Percentiles rank a stretch among this genome's conserved stretches.
These are phyloP conservation scores for Pythium apleroticum DNA, from an alignment of 352 stramenopile species.

Conservation along the genomic window DNA sequence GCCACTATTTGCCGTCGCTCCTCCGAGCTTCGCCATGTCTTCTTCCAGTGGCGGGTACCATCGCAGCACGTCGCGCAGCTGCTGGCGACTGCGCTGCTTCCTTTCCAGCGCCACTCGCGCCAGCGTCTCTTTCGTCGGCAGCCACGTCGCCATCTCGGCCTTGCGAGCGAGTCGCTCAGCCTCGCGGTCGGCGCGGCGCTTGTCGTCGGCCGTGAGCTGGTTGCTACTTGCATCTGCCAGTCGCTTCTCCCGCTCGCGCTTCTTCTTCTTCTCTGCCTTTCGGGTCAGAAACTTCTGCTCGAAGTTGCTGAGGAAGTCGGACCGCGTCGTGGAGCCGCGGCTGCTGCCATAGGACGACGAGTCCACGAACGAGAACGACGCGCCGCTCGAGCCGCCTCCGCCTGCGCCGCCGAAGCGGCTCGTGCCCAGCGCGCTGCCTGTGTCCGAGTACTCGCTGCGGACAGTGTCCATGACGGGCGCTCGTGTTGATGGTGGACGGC, in stretches of 20 bases:
- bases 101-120: conserved; percentile 32
- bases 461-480: conserved; percentile 34
- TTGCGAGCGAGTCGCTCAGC: conserved; percentile 42
- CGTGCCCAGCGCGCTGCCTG: conserved; percentile 26
- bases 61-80: conserved; percentile 42
- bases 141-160: conserved; percentile 57
- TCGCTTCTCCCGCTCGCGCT: conserved; percentile 35
- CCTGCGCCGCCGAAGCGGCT: conserved; percentile 28
- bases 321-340: conserved; percentile 35
- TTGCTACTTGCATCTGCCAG: conserved; percentile 38
- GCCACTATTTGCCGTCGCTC: neutral
- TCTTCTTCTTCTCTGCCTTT: conserved; percentile 55
- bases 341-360: conserved; percentile 40
- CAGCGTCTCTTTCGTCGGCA: conserved; percentile 38
- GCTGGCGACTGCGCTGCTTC: conserved; percentile 42
- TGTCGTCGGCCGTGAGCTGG: conserved; percentile 43
- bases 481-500: neutral
- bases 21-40: neutral
- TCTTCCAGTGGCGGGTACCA: conserved; percentile 42
- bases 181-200: conserved; percentile 48
- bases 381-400: conserved; percentile 8
- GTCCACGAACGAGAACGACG: conserved; percentile 46
- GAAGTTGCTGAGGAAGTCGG: conserved; percentile 51
- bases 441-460: conserved; percentile 48
- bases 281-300: conserved; percentile 59